Evolutionary conservation across 2,329 filamentous ascomycete genomes (phyloP), one percentile per base, ranked within the genome.

Genomic region (Paecilomyces sp.): DNA sequence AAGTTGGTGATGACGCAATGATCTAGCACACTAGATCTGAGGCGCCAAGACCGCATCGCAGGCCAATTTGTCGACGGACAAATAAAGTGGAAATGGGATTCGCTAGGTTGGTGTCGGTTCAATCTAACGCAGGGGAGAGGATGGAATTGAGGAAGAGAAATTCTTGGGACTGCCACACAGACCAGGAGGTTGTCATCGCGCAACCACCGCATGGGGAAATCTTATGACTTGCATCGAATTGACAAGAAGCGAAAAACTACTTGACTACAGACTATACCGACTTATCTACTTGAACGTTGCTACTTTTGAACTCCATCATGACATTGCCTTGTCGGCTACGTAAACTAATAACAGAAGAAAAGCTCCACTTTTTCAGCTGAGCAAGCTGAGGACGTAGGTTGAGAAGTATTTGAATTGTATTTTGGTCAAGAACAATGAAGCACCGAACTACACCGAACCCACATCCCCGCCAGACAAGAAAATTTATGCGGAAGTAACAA

Each of bases 401-500:
- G 67, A 66, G 65, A 69, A 67, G 69, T 71, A 72, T 73, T 33
- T 71, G 65, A 28, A 68, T 68, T 71, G 72, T 71, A 72, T 70
- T 74, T 74, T 72, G 74, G 73, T 73, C 69, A 75, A 72, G 69
- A 66, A 65, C 60, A 72, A 69, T 71, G 58, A 73, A 68, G 73
- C 70, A 65, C 68, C 66, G 68, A 68, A 72, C 71, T 70, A 72
- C 71, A 71, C 69, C 68, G 66, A 68, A 65, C 67, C 68, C 64
- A 65, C 62, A 64, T 68, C 59, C 58, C 61, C 63, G 9, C 59
- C 31, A 57, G 50, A 66, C 70, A 76, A 78, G 74, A 67, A 74
- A 70, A 71, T 69, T 78, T 83, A 86, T 72, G 80, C 76, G 74
- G 78, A 73, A 74, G 80, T 75, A 74, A 80, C 78, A 70, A 89